A percentile compares a stretch with the other conserved stretches of the same genome.
Conservation (phyloP, 768 basidiomycete genomes). For the Suillus subaureus region DNA sequence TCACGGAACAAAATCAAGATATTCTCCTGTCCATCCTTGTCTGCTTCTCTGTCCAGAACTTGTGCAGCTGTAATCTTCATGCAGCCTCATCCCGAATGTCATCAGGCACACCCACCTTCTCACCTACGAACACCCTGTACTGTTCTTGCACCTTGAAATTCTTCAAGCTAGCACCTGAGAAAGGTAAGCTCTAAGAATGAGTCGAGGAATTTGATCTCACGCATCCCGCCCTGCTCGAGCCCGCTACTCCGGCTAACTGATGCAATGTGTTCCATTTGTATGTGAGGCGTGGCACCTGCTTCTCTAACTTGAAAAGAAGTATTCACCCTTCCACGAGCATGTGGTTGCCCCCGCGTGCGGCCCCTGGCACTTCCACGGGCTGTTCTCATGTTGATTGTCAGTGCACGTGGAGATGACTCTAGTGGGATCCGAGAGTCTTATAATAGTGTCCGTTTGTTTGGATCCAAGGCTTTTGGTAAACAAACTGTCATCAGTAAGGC, state of each 20-base stretch:
- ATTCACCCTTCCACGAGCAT: not conserved
- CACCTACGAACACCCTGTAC: constrained; percentile 64
- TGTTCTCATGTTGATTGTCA: not conserved
- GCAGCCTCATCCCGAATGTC: constrained; percentile 44
- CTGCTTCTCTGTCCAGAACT: constrained; percentile 29
- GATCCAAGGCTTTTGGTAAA: constrained; percentile 1
- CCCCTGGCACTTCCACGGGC: not conserved
- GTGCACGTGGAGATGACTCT: not conserved
- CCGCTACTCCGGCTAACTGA: constrained; percentile 81
- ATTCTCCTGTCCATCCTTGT: constrained; percentile 62
- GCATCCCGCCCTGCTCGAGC: constrained; percentile 73
- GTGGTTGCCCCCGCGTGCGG: not conserved
- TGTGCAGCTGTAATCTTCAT: constrained; percentile 20
- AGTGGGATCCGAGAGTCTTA: not conserved
- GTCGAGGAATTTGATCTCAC: constrained; percentile 45
- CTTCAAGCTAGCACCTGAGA: constrained; percentile 56
- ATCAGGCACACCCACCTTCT: constrained; percentile 64
- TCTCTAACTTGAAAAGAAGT: not conserved
- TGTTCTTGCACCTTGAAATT: constrained; percentile 61
- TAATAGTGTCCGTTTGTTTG: not conserved
- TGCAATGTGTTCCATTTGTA: constrained; percentile 64
- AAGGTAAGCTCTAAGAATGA: constrained; percentile 5
- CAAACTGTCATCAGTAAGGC: not conserved
- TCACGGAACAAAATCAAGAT: constrained; percentile 73
- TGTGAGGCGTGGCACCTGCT: not conserved